phyloP scores from a whole-genome alignment of 495 filamentous ascomycete species.

The Aspergillus panamensis region DNA sequence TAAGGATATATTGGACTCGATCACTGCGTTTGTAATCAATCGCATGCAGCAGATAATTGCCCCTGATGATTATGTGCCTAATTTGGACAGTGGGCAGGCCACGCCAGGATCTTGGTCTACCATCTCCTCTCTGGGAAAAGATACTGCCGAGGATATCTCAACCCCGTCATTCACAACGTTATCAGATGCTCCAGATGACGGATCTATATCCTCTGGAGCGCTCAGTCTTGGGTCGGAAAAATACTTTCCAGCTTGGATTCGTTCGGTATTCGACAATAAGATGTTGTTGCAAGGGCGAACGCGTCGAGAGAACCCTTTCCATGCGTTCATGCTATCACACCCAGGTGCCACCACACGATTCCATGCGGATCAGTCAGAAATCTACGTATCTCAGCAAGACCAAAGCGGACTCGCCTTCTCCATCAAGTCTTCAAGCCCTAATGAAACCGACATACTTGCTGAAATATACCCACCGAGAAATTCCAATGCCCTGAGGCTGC shows the following conservation, averaged over 20 bases:
- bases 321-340: conserved; percentile 2
- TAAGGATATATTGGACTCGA: conserved; percentile 30
- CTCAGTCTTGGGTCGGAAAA: not conserved
- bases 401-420: not conserved
- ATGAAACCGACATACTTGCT: conserved; percentile 13
- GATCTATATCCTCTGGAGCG: conserved; percentile 1
- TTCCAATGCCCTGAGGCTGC: conserved; percentile 50
- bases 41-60: conserved; percentile 17
- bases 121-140: conserved; percentile 1
- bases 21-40: conserved; percentile 15
- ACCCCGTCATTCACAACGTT: conserved; percentile 13
- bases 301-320: conserved; percentile 19
- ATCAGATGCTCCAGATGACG: conserved; percentile 14
- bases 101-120: conserved; percentile 22
- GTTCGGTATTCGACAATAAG: conserved; percentile 11
- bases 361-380: conserved; percentile 7
- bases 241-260: conserved; percentile 15
- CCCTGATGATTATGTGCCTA: not conserved
- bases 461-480: conserved; percentile 8
- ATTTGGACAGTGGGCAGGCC: conserved; percentile 5
- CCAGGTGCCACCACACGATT: conserved; percentile 4
- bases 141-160: conserved; percentile 11
- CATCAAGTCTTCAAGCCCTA: conserved; percentile 6
- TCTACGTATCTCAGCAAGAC: not conserved
- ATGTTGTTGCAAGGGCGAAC: conserved; percentile 8